phyloP scores from a whole-genome alignment of 345 rosid species.

The Microthlaspi erraticum region DNA sequence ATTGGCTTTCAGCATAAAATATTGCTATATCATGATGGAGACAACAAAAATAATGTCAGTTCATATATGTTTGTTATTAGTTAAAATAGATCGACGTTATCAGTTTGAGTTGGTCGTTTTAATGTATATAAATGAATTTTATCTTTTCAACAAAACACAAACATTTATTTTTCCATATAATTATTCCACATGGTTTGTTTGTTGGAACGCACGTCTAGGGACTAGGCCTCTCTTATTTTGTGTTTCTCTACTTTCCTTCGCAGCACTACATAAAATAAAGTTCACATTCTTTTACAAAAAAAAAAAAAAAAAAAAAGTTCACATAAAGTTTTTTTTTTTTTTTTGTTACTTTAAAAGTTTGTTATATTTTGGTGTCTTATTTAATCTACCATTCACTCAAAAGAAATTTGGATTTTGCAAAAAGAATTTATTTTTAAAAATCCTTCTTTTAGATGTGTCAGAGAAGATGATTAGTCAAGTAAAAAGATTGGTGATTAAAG shows the following conservation, averaged over 20 bases:
- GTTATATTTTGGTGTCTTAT: slow-evolving; percentile 3
- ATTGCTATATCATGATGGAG: too few species aligned
- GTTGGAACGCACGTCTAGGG: slow-evolving; percentile 11
- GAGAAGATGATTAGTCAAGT: slow-evolving; percentile 29
- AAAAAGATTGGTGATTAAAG: slow-evolving; percentile 17
- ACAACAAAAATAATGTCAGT: too few species aligned
- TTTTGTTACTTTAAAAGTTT: slow-evolving; percentile 6
- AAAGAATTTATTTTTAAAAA: background rate
- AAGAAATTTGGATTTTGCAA: slow-evolving; percentile 1
- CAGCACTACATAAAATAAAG: background rate
- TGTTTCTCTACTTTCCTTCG: slow-evolving; percentile 2
- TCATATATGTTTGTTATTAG: too few species aligned
- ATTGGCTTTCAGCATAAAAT: too few species aligned
- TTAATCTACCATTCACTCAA: slow-evolving; percentile 5
- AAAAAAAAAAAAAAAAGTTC: too few species aligned
- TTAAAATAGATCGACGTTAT: too few species aligned
- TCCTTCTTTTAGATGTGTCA: slow-evolving; percentile 15
- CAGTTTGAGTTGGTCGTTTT: too few species aligned
- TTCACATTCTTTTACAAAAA: too few species aligned
- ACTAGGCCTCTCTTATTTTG: slow-evolving; percentile 3
- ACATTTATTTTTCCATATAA: background rate
- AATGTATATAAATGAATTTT: too few species aligned
- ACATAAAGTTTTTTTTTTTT: background rate
- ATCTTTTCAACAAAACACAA: background rate
- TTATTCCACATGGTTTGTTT: slow-evolving; percentile 5